Base-by-base conservation (phyloP, 169 alveolate species). In the Cystoisospora suis region DNA sequence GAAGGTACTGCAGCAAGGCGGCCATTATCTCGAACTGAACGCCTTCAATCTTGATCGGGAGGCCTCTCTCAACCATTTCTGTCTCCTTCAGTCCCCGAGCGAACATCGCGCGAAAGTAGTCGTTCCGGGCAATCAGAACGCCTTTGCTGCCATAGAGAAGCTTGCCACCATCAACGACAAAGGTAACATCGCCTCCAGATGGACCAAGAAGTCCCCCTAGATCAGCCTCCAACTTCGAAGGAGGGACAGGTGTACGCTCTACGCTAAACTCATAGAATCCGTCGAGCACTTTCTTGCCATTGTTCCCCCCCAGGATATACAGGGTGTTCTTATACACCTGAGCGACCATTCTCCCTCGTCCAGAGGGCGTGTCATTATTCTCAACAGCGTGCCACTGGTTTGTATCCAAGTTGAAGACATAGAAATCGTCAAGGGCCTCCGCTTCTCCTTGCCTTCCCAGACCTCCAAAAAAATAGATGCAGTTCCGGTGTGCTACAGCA, bases 281-380 rank as follows among this genome's bases (percentile, higher is more conserved):
- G 91, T 95, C 95, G 45, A 96, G 87, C 93, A 96, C 95, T 47
- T 92, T 94, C 58, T 91, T 90, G 44, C 98, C 98, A 85, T 95
- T 96, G 86, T 96, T 96, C 0, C 98, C 98, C 34, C 98, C 98
- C 91, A 95, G 96, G 42, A 97, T 94, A 23, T 75, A 95, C 4
- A 96, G 91, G 3, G 95, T 89, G 69, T 96, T 92, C 34, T 95
- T 93, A 87, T 94, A 93, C 12, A 96, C 88, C 34, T 69, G 90
- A 0, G 86, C 92, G 38, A 88, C 92, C 88, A 95, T 94, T n/a
- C 97, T 94, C 72, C 96, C 95, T 47, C 98, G 90, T 1, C 97
- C 97, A 0, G 97, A 85, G 36, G 98, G 98, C 44, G 97, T 95
- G 12, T 90, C 92, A 56, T 90, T 86, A 12, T 77, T 86, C 59